A percentile compares a stretch with the other conserved stretches of the same genome.
Conservation (phyloP, 805 yeast species). For the Candida pseudofarinosa region DNA sequence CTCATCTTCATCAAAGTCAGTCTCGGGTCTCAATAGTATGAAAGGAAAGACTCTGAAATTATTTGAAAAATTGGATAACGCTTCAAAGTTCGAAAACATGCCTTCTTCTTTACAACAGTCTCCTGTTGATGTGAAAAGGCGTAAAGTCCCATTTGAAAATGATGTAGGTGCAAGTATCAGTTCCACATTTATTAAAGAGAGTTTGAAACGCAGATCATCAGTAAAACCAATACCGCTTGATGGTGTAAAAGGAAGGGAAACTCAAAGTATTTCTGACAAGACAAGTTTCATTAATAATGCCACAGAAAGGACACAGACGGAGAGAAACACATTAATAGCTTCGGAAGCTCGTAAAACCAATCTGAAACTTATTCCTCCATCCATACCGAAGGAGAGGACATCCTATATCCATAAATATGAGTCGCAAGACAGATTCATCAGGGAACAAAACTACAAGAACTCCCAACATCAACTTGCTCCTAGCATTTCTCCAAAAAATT, state of each 20-base stretch:
- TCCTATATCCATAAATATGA: background rate
- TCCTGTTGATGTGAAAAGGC: background rate
- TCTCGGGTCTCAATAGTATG: background rate
- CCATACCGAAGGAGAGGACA: background rate
- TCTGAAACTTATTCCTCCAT: background rate
- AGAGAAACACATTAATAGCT: background rate
- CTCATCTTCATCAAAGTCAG: constrained; percentile 10
- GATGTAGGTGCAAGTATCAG: background rate
- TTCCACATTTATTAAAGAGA: constrained; percentile 4
- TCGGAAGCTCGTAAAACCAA: background rate
- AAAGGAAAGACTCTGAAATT: constrained; percentile 14
- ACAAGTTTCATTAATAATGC: background rate
- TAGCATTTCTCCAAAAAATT: background rate
- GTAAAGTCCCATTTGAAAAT: background rate
- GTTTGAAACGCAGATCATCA: constrained; percentile 4
- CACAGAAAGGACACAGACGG: background rate
- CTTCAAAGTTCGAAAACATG: constrained; percentile 7
- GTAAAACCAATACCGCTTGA: background rate
- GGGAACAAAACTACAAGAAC: background rate
- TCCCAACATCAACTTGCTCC: background rate
- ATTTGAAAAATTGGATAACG: constrained; percentile 11
- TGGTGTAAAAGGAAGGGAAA: background rate
- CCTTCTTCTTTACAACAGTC: background rate
- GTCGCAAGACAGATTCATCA: background rate
- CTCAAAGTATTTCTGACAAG: background rate